Evolutionary conservation across 805 yeast genomes (phyloP).

Genomic region (Starmera amethionina): DNA sequence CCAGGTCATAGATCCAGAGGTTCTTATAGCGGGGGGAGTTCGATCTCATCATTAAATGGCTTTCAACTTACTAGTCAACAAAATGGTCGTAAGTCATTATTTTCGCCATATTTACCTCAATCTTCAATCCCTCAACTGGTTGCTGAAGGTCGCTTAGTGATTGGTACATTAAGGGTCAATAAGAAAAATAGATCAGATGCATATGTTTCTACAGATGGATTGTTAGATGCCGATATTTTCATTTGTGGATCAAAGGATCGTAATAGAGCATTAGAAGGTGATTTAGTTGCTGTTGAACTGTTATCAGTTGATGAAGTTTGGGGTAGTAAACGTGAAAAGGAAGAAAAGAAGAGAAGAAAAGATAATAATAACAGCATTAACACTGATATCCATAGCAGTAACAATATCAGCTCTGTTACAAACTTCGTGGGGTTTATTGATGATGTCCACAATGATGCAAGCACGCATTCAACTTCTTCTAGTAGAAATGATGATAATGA

Average conservation of each 20-base stretch:
- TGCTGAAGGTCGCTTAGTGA: slow-evolving; percentile 82
- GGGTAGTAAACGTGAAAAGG: slow-evolving; percentile 93
- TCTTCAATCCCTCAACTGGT: slow-evolving; percentile 83
- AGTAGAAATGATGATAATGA: slow-evolving; percentile 6
- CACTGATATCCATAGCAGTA: slow-evolving; percentile 24
- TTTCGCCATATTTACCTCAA: slow-evolving; percentile 95
- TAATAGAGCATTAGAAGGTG: slow-evolving; percentile 95
- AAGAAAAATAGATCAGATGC: slow-evolving; percentile 97
- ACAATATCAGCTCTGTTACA: slow-evolving; percentile 42
- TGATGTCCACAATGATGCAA: slow-evolving; percentile 75
- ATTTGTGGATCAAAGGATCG: slow-evolving; percentile 98
- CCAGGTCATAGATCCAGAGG: slow-evolving; percentile 77
- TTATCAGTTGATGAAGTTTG: slow-evolving; percentile 95
- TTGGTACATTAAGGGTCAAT: slow-evolving; percentile 89
- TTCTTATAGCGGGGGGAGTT: slow-evolving; percentile 60
- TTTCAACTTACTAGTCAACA: slow-evolving; percentile 17
- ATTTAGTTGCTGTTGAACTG: slow-evolving; percentile 89
- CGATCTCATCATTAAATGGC: slow-evolving; percentile 23
- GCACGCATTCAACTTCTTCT: slow-evolving; percentile 36
- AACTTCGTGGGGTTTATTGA: slow-evolving; percentile 60
- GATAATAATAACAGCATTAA: slow-evolving; percentile 35
- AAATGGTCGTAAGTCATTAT: slow-evolving; percentile 63
- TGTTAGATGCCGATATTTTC: slow-evolving; percentile 91
- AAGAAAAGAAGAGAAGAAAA: slow-evolving; percentile 90
- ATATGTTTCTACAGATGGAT: slow-evolving; percentile 94